Evolutionary conservation across 1,284 basidiomycete species (phyloP).

Genomic region (Heterobasidion occidentale): DNA sequence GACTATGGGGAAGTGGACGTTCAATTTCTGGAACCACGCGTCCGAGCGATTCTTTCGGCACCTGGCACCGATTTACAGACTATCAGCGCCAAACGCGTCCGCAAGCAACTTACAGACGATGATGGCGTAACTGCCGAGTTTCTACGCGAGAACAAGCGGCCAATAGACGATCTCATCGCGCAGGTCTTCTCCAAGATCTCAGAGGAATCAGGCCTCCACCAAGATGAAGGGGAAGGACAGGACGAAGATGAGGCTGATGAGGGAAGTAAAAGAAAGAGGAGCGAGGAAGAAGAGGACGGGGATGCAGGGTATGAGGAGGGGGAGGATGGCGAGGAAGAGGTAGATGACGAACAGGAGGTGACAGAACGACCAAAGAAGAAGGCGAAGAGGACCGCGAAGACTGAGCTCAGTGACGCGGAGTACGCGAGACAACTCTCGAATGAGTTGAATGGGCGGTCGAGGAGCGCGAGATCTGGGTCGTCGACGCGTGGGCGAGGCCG

Average conservation of each 20-base stretch:
- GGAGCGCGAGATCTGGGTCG: conserved; percentile 30
- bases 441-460: conserved; percentile 62
- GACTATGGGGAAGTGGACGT: conserved; percentile 11
- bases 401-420: conserved; percentile 52
- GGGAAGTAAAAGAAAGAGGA: not conserved
- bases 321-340: conserved; percentile 25
- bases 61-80: conserved; percentile 64
- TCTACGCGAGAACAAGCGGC: conserved; percentile 49
- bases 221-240: conserved; percentile 5
- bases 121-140: conserved; percentile 44
- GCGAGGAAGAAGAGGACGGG: conserved; percentile 20
- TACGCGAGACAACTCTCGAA: conserved; percentile 62
- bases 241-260: conserved; percentile 11
- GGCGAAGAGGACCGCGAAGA: conserved; percentile 30
- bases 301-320: conserved; percentile 23
- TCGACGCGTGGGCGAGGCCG: conserved; percentile 6
- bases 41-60: conserved; percentile 58
- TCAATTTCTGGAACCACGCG: conserved; percentile 42
- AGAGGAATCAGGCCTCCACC: conserved; percentile 12
- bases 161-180: conserved; percentile 52
- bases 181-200: conserved; percentile 54
- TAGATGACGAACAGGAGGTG: conserved; percentile 23
- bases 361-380: conserved; percentile 12
- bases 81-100: conserved; percentile 74
- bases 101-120: conserved; percentile 51